Base-by-base conservation (phyloP, 257 asterid genomes). In the Solanum peruvianum region DNA sequence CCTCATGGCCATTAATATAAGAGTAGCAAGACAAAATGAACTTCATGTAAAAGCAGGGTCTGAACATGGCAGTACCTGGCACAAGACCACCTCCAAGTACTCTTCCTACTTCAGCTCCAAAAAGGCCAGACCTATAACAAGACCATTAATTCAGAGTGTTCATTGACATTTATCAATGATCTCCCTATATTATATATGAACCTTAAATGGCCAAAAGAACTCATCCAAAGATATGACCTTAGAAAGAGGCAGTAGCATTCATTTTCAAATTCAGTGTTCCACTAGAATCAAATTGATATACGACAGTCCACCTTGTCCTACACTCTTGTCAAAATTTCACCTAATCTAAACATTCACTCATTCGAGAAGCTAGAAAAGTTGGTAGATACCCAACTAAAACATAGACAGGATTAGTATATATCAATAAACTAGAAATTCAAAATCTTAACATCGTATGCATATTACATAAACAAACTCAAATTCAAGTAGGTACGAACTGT, bases 71-170 rank as follows among this genome's bases (percentile, higher is more conserved):
- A 45, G 83, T 90, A 95, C 99, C 99, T 87, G 99, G 99, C 69
- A 96, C 98, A 85, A 97, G 92, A 88, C 99, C 99, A 39, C 99
- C 99, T 88, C 99, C 99, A 87, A 97, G 98, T 86, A 97, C 99
- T 90, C 97, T 95, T 88, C 91, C 98, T 88, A 97, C 96, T 92
- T 97, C 99, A 92, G 92, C 95, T 89, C 99, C 99, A 88, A 97
- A 96, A 31, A 88, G 86, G 82, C 99, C 99, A 87, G 92, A 91
- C 90, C 99, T 97, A 90, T 33, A 73, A 80, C 29, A 90, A 47
- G 45, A 39, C 71, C 12, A 86, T 27, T 89, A 45, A 27, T 44
- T n/a, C 29, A 82, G 27, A 25, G 29, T 13, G 29, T 60, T 78
- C 31, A 27, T 52, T 41, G 31, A 60, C 64, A 64, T 71, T 37